These are phyloP conservation scores for Hanseniaspora pseudoguilliermondii DNA, from an alignment of 805 yeast genomes.

Conservation along the genomic window DNA sequence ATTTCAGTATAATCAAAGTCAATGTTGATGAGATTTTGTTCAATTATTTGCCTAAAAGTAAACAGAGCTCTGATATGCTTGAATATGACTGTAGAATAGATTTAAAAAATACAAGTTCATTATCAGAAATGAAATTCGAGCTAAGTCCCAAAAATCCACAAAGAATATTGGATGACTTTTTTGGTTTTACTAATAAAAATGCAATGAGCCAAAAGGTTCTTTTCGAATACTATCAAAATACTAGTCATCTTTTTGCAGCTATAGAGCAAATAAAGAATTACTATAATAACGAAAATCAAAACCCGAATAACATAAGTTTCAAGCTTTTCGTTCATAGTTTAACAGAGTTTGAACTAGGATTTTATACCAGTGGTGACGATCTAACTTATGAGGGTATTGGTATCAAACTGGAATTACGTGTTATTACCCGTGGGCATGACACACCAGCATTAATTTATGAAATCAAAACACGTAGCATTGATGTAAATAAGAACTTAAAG, in stretches of 20 bases:
- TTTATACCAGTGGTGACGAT: not conserved
- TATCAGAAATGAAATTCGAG: conserved; percentile 18
- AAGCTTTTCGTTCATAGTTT: conserved; percentile 5
- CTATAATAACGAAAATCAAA: not conserved
- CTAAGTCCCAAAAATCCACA: conserved; percentile 27
- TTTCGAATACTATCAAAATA: conserved; percentile 27
- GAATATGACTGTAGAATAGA: conserved; percentile 26
- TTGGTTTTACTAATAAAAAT: conserved; percentile 19
- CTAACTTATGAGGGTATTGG: not conserved
- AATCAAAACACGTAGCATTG: not conserved
- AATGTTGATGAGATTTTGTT: conserved; percentile 27
- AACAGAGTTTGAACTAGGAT: conserved; percentile 7
- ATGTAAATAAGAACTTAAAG: not conserved
- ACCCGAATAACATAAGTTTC: not conserved
- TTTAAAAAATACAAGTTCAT: not conserved
- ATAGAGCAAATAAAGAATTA: conserved; percentile 15
- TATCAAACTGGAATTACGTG: not conserved
- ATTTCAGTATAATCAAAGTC: conserved; percentile 24
- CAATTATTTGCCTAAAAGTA: conserved; percentile 23
- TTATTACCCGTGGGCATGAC: not conserved
- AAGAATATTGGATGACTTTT: conserved; percentile 25
- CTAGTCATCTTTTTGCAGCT: conserved; percentile 23
- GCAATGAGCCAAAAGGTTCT: conserved; percentile 23
- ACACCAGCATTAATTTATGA: not conserved
- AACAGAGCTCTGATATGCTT: conserved; percentile 7